Percentiles rank a stretch among this genome's conserved stretches.
phyloP scores from a whole-genome alignment of 169 alveolate species.

The Amoebophrya sp. region DNA sequence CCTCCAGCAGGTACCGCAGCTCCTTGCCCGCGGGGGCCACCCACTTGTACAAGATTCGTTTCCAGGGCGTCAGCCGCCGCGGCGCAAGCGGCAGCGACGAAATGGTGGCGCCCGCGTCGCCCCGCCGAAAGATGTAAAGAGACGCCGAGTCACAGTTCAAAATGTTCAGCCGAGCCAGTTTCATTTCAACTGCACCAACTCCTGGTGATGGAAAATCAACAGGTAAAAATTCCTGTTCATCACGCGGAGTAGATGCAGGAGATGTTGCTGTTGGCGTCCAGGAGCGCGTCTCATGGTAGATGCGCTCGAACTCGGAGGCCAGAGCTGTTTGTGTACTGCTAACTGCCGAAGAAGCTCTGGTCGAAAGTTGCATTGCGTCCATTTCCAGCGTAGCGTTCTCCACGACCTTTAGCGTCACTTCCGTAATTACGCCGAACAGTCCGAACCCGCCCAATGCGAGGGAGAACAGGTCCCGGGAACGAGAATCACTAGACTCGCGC shows the following conservation, averaged over 20 bases:
- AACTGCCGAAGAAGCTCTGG: neutral
- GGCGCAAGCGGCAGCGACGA: neutral
- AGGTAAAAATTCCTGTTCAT: neutral
- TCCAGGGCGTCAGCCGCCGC: conserved; percentile 23
- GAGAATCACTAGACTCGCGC: neutral
- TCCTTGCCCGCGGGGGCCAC: conserved; percentile 37
- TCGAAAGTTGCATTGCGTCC: conserved; percentile 34
- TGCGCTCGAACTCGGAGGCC: conserved; percentile 23
- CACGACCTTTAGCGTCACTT: conserved; percentile 40
- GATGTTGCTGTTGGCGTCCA: too few relatives aligned
- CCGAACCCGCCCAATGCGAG: conserved; percentile 39
- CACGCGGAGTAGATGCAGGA: too few relatives aligned
- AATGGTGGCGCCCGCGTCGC: neutral
- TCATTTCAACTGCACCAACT: conserved; percentile 31
- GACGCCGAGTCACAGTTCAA: conserved; percentile 8
- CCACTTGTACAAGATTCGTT: conserved; percentile 39
- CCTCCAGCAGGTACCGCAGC: conserved; percentile 34
- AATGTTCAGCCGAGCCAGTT: conserved; percentile 44
- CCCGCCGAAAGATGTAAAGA: conserved; percentile 28
- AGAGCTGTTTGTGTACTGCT: too few relatives aligned
- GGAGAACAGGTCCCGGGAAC: conserved; percentile 27
- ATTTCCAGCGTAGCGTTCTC: conserved; percentile 35
- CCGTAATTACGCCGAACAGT: neutral
- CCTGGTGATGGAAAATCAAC: too few relatives aligned
- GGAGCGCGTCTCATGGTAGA: neutral